Evolutionary conservation across 306 rosid species (phyloP).

Genomic region (Gleditsia sinensis): DNA sequence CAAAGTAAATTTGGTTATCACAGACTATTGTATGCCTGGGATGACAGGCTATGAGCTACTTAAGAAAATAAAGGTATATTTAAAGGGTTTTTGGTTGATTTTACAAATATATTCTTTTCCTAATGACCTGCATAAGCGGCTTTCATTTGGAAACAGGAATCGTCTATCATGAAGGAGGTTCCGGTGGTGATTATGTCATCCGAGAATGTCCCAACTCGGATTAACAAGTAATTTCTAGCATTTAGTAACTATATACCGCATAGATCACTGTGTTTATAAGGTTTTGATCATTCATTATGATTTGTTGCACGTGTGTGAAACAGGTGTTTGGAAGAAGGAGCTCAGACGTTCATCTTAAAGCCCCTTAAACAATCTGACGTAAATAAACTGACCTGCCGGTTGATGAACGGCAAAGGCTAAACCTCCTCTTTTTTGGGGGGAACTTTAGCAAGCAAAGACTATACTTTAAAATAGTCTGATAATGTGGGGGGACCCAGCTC

Average conservation of each 20-base stretch:
- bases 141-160: constrained; percentile 54
- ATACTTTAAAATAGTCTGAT: constrained; percentile 16
- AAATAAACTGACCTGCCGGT: constrained; percentile 61
- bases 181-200: constrained; percentile 94
- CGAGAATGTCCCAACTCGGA: constrained; percentile 79
- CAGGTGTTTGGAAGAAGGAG: constrained; percentile 97
- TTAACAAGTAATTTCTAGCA: constrained; percentile 56
- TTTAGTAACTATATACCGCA: neutral
- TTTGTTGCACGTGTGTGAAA: neutral
- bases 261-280: neutral
- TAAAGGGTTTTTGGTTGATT: neutral
- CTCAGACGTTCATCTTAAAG: constrained; percentile 87
- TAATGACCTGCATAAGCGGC: neutral
- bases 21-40: constrained; percentile 97
- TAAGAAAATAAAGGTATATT: constrained; percentile 79
- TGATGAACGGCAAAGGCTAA: constrained; percentile 62
- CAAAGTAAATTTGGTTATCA: constrained; percentile 79
- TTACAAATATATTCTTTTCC: neutral
- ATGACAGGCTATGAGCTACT: constrained; percentile 94
- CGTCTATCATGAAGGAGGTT: constrained; percentile 77
- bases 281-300: neutral
- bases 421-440: neutral
- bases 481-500: too few relatives aligned
- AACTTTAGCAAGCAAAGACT: neutral
- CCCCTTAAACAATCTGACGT: constrained; percentile 86